A percentile compares a stretch with the other conserved stretches of the same genome.
Conservation (phyloP, 1,284 basidiomycete species). For the Cutaneotrichosporon cutaneum region DNA sequence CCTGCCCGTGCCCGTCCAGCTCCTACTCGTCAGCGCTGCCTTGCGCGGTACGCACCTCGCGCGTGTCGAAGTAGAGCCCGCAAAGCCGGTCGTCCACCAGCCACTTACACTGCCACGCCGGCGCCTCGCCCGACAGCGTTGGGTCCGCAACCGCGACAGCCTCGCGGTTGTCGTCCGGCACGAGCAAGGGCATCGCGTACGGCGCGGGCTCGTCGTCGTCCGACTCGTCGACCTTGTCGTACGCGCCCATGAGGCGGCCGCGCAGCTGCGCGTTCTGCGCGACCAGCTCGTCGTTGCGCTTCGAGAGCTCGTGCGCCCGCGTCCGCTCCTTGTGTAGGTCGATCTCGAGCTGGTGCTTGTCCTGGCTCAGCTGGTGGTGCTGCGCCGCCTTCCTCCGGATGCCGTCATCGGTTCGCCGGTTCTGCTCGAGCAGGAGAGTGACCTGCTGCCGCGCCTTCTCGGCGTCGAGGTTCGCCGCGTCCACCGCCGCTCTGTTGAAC, state of each 20-base stretch:
- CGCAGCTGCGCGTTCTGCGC: conserved; percentile 32
- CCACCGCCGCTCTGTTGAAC: conserved; percentile 23
- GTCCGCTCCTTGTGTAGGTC: conserved; percentile 21
- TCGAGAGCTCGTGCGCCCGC: conserved; percentile 22
- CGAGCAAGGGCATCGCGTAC: conserved; percentile 14
- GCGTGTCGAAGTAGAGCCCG: conserved; percentile 24
- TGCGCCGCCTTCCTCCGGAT: conserved; percentile 35
- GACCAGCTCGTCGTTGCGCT: conserved; percentile 39
- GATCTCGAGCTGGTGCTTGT: conserved; percentile 27
- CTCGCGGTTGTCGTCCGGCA: conserved; percentile 12
- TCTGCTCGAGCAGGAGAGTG: conserved; percentile 40
- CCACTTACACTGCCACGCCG: conserved; percentile 29
- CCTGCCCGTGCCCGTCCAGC: conserved; percentile 21
- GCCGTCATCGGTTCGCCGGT: conserved; percentile 41
- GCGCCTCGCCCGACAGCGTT: conserved; percentile 18
- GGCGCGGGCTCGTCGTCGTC: conserved; percentile 14
- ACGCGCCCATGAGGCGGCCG: conserved; percentile 38
- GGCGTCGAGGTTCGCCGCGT: conserved; percentile 17
- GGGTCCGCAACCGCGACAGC: conserved; percentile 10
- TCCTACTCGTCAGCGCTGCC: conserved; percentile 16
- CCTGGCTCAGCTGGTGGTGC: conserved; percentile 23
- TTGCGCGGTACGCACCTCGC: conserved; percentile 16
- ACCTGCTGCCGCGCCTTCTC: conserved; percentile 22
- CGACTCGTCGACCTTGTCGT: conserved; percentile 22
- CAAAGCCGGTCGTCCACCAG: conserved; percentile 1